Evolutionary conservation across 225 moss, liverwort and hornwort genomes (phyloP), one percentile per base, ranked within the genome.

Genomic region (Pseudoscleropodium purum): DNA sequence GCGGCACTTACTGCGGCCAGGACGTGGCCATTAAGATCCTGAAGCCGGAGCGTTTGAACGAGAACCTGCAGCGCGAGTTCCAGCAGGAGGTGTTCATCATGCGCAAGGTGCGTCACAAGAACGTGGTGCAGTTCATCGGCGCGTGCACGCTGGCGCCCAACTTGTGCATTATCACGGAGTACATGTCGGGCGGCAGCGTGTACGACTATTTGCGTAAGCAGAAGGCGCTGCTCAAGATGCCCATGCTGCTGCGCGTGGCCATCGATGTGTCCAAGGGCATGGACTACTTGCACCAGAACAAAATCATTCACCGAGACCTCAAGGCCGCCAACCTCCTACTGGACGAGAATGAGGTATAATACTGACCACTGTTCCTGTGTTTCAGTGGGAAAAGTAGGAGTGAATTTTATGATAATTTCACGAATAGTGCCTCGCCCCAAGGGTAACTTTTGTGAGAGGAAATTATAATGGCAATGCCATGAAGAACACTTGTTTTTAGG

Each of bases 41-140:
- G 61, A 97, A 97, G 79, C 92, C 94, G 10, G 99, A 99, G 89
- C 97, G 97, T 7, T 83, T 97, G 84, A 95, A 93, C 89, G 97
- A 99, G 69, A 96, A 91, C 69, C 89, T 99, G 87, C 99, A 97
- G 84, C 94, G 95, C 37, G 99, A 99, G 87, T 99, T 99, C 78
- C 91, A 97, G 79, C 99, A 99, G 89, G 99, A 99, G 91, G 96
- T 97, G 56, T 99, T 88, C 82, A 99, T 99, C 69, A 97, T 99
- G 99, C 94, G 99, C 93, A 99, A 99, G 91, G 96, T 99, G 88
- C 92, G 99, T 63, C 99, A 99, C 72, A 99, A 99, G 91, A 99
- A 99, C 88, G 97, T 99, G 39, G 99, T 99, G 74, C 99, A 99
- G 84, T 99, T 99, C 69, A 99, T 99, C 78, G 97, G 99, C 30